Evolutionary conservation across 1,284 basidiomycete genomes (phyloP), one percentile per base, ranked within the genome.

Genomic region (Ustilago xerochloae): DNA sequence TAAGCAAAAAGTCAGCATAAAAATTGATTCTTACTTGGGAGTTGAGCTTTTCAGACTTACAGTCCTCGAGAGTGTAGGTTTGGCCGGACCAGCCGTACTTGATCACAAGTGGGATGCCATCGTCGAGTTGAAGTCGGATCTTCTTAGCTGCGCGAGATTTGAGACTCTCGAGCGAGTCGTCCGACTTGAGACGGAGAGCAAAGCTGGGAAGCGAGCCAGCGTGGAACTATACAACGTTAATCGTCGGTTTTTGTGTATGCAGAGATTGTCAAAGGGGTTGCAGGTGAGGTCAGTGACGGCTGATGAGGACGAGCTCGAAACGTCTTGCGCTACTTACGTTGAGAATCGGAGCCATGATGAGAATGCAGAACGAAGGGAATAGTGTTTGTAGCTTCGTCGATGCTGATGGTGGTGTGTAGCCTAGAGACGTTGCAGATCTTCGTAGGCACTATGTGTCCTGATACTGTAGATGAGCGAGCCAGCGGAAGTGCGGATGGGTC

Each of bases 181-280:
- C 75, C 33, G 68, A 61, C 53, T 78, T 79, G 64, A 83, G 70
- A 33, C 82, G 79, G 24, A 83, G 74, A 10, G 81, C 69, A 46
- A 84, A 84, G 65, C 69, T 77, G 22, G 81, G 82, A 41, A 82
- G 65, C 8, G 78, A 63, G 32, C 82, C 81, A 22, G 81, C 74
- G 69, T 84, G 82, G 63, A 82, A 77, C 78, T 80, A 63, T 45
- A 9, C 13, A 33, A 6, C 7, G 41, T 20, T 18, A 8, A 32
- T 18, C 46, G 28, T 32, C n/a, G 13, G n/a, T 16, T 9, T 6
- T 15, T 29, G 49, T 22, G 33, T 38, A 47, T 16, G 4, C 1
- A 24, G 29, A 33, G 4, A 28, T n/a, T 28, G 7, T 28, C 2
- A 52, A 30, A 18, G 22, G 10, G 22, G 15, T 43, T 4, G 22